Evolutionary conservation across 1,284 basidiomycete genomes (phyloP).

Genomic region (Neotropicomus parvogracilis): DNA sequence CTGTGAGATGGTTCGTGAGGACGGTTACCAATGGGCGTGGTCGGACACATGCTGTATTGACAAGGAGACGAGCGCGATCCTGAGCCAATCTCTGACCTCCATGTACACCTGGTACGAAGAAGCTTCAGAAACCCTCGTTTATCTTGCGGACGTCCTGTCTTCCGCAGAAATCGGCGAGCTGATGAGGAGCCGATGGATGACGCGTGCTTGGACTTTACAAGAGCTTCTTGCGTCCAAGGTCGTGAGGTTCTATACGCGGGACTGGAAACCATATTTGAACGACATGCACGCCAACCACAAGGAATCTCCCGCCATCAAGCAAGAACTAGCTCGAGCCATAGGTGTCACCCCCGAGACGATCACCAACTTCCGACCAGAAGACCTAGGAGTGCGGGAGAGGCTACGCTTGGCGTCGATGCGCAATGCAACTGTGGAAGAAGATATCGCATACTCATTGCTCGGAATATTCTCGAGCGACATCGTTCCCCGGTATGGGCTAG

Average conservation of each 20-base stretch:
- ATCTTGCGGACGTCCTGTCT: background rate
- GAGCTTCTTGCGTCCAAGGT: conserved; percentile 3
- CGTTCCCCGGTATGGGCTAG: background rate
- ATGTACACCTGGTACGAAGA: conserved; percentile 15
- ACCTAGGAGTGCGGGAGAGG: background rate
- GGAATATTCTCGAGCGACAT: background rate
- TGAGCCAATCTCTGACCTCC: conserved; percentile 4
- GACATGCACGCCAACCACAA: conserved; percentile 12
- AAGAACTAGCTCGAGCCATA: conserved; percentile 2
- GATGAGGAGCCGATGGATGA: conserved; percentile 16
- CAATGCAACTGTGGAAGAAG: no score
- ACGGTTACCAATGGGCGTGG: background rate
- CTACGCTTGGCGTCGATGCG: background rate
- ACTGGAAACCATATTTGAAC: conserved; percentile 10
- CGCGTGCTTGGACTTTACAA: conserved; percentile 10
- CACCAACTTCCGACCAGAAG: conserved; percentile 1
- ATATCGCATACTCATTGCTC: no score
- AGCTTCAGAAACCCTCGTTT: background rate
- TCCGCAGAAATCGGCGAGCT: background rate
- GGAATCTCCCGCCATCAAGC: conserved; percentile 8
- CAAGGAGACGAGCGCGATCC: conserved; percentile 1
- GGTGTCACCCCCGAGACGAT: background rate
- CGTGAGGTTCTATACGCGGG: conserved; percentile 13
- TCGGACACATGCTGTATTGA: conserved; percentile 1
- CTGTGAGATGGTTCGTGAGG: background rate